phyloP scores from a whole-genome alignment of 2,329 filamentous ascomycete species.

The Alternaria sp. region DNA sequence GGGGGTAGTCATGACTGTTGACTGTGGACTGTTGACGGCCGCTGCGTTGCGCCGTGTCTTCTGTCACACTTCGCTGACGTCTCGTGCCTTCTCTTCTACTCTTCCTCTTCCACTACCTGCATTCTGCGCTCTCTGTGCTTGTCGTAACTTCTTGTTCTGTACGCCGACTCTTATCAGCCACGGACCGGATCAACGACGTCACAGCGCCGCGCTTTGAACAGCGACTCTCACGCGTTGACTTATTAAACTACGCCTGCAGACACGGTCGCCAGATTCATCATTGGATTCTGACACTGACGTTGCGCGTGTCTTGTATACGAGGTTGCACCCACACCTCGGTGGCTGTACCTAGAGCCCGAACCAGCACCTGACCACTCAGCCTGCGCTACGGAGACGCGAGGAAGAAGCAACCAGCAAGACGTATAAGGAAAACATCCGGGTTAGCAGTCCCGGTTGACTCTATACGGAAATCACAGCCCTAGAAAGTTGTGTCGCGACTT shows the following conservation, averaged over 20 bases:
- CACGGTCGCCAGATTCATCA: background rate
- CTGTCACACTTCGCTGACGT: conserved; percentile 4
- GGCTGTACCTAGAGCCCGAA: conserved; percentile 35
- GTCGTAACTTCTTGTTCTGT: conserved; percentile 3
- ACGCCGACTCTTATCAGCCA: conserved; percentile 17
- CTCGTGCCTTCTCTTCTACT: conserved; percentile 10
- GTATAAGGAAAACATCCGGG: background rate
- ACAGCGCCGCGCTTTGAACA: conserved; percentile 15
- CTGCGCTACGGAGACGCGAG: conserved; percentile 5
- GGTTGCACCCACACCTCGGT: conserved; percentile 36
- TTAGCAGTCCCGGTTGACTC: background rate
- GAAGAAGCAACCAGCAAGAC: conserved; percentile 6
- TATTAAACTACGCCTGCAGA: background rate
- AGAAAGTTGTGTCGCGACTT: conserved; percentile 3
- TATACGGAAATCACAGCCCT: background rate
- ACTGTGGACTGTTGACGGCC: conserved; percentile 23
- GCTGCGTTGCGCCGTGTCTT: conserved; percentile 6
- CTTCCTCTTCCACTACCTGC: conserved; percentile 1
- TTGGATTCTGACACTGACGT: background rate
- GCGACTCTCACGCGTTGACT: background rate
- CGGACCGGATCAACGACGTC: conserved; percentile 21
- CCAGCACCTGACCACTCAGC: conserved; percentile 38
- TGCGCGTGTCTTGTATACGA: background rate
- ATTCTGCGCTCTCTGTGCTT: conserved; percentile 7
- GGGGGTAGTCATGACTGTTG: conserved; percentile 25